A percentile compares a stretch with the other conserved stretches of the same genome.
Conservation (phyloP, 305 asterid species). For the Fraxinus baroniana region DNA sequence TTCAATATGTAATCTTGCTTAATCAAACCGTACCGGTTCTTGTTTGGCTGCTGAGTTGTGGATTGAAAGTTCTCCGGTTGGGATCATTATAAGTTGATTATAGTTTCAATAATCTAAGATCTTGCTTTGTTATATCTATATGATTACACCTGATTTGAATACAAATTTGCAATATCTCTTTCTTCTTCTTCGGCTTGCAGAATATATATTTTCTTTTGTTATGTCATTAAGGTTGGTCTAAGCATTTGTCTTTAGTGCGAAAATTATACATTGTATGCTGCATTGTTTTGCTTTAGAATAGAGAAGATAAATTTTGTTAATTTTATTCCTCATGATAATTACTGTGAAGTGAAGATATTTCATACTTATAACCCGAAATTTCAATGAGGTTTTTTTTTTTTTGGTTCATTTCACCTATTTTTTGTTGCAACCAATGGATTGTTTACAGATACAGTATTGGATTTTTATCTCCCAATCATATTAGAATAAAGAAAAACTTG, state of each 20-base stretch:
- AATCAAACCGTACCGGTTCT: neutral
- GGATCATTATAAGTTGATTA: neutral
- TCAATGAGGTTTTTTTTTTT: neutral
- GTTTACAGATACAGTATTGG: neutral
- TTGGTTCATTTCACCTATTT: neutral
- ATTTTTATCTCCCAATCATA: neutral
- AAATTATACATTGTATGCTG: neutral
- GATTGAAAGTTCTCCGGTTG: neutral
- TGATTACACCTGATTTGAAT: neutral
- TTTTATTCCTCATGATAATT: neutral
- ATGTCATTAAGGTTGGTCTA: neutral
- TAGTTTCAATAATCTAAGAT: neutral
- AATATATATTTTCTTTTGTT: neutral
- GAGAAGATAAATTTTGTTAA: neutral
- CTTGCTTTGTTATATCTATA: neutral
- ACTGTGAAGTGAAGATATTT: neutral
- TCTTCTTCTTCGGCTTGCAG: neutral
- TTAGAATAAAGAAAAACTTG: neutral
- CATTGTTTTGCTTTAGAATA: neutral
- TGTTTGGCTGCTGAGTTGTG: neutral
- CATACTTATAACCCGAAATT: neutral
- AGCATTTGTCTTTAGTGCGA: neutral
- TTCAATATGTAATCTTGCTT: neutral
- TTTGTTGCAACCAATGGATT: neutral
- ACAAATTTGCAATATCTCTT: neutral